A percentile compares a stretch with the other conserved stretches of the same genome.
phyloP scores from a whole-genome alignment of 1,284 basidiomycete genomes.

The Cutaneotrichosporon sp. region DNA sequence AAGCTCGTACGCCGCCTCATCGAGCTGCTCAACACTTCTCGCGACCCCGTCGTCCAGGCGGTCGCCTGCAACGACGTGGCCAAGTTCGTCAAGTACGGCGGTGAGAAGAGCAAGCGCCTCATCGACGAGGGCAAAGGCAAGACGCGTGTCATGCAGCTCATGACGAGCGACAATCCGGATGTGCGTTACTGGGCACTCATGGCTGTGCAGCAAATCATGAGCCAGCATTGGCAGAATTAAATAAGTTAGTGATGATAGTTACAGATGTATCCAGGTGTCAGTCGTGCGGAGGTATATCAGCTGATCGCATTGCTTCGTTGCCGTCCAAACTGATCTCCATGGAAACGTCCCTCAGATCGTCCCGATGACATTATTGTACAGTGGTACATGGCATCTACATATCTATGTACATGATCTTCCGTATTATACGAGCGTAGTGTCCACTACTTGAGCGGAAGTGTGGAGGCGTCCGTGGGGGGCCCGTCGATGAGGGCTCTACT shows the following conservation, averaged over 20 bases:
- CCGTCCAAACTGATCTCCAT: too few relatives aligned
- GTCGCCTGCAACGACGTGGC: slow-evolving; percentile 90
- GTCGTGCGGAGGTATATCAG: too few relatives aligned
- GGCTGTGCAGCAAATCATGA: slow-evolving; percentile 46
- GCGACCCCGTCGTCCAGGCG: slow-evolving; percentile 70
- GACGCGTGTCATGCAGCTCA: slow-evolving; percentile 86
- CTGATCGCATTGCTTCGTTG: too few relatives aligned
- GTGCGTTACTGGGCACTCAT: slow-evolving; percentile 87
- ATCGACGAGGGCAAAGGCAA: slow-evolving; percentile 83
- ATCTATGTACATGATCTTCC: too few relatives aligned
- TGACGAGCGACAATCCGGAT: slow-evolving; percentile 80
- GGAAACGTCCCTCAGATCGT: too few relatives aligned
- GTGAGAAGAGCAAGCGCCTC: slow-evolving; percentile 82
- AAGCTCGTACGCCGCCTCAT: slow-evolving; percentile 77
- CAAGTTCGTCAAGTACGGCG: slow-evolving; percentile 79
- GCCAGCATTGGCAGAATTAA: slow-evolving; percentile 30
- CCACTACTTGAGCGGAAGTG: too few relatives aligned
- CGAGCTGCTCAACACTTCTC: slow-evolving; percentile 63
- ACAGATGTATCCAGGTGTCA: neutral
- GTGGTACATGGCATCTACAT: too few relatives aligned
- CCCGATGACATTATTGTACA: too few relatives aligned
- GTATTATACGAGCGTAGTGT: too few relatives aligned
- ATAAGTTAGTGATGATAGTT: neutral
- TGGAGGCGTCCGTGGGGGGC: too few relatives aligned
- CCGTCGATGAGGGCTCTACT: too few relatives aligned